Evolutionary conservation across 495 filamentous ascomycete genomes (phyloP).

Genomic region (Parathielavia hyrcaniae): DNA sequence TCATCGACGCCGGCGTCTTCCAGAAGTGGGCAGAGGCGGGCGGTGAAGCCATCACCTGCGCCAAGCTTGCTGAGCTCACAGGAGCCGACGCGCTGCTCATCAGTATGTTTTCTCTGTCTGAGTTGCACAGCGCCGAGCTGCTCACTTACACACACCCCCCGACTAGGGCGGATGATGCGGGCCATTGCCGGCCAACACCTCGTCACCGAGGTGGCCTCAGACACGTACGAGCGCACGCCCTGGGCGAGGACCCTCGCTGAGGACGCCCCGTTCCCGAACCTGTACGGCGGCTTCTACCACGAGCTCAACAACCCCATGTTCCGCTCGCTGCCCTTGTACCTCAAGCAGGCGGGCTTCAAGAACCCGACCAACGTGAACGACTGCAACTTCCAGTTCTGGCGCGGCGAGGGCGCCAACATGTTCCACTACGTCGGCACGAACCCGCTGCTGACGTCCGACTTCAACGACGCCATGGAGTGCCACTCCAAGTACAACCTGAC

Average conservation of each 20-base stretch:
- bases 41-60: constrained; percentile 19
- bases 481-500: constrained; percentile 25
- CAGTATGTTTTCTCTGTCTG: constrained; percentile 10
- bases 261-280: constrained; percentile 8
- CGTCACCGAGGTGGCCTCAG: neutral
- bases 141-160: neutral
- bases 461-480: constrained; percentile 27
- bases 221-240: constrained; percentile 14
- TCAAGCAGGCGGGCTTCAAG: constrained; percentile 20
- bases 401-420: constrained; percentile 14
- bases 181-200: constrained; percentile 9
- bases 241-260: constrained; percentile 16
- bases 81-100: constrained; percentile 19
- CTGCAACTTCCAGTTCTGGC: constrained; percentile 21
- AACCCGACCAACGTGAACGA: constrained; percentile 24
- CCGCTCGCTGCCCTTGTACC: constrained; percentile 22
- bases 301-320: constrained; percentile 12
- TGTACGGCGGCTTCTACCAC: constrained; percentile 13
- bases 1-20: constrained; percentile 29
- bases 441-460: constrained; percentile 18
- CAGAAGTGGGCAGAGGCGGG: constrained; percentile 24
- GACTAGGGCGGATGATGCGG: constrained; percentile 10
- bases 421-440: constrained; percentile 24
- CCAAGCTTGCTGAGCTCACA: constrained; percentile 22
- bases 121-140: neutral